Conservation (phyloP, 148 eudicot genomes). For the Chenopodium album region DNA sequence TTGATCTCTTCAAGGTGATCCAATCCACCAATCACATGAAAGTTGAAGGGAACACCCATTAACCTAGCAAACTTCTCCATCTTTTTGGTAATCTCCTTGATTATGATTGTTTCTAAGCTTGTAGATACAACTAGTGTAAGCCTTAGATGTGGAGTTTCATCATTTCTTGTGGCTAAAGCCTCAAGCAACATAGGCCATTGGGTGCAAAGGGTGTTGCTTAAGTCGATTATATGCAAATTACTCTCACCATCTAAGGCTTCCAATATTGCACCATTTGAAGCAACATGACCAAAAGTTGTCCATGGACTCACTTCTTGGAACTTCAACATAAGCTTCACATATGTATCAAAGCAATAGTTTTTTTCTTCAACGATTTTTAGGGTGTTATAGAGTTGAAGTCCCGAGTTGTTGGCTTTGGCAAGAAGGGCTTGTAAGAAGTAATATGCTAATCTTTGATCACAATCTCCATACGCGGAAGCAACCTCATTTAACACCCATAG, state of each 20-base stretch:
- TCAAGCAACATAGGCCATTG: conserved; percentile 40
- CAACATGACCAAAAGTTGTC: conserved; percentile 40
- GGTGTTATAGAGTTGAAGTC: conserved; percentile 13
- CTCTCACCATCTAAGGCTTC: conserved; percentile 31
- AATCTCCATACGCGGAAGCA: conserved; percentile 31
- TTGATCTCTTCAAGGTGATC: conserved; percentile 19
- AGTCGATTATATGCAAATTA: conserved; percentile 33
- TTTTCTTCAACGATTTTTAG: conserved; percentile 17
- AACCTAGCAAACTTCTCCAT: conserved; percentile 36
- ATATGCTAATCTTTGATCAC: conserved; percentile 33
- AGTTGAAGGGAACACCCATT: conserved; percentile 36
- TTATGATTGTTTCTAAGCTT: conserved; percentile 14
- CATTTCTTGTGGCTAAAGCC: conserved; percentile 33
- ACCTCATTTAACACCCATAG: conserved; percentile 36
- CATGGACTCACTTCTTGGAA: conserved; percentile 43
- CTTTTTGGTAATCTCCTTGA: conserved; percentile 20
- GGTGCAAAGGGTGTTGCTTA: conserved; percentile 34
- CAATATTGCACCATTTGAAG: conserved; percentile 37
- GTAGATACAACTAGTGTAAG: conserved; percentile 28
- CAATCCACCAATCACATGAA: conserved; percentile 23
- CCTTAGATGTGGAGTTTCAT: conserved; percentile 30
- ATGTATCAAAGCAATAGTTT: conserved; percentile 24
- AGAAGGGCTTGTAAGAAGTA: conserved; percentile 31
- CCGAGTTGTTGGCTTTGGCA: conserved; percentile 17
- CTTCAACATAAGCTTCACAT: conserved; percentile 29